Evolutionary conservation across 1,139 yeast species (phyloP), one percentile per base, ranked within the genome.

Genomic region (Starmera stellimalicola): DNA sequence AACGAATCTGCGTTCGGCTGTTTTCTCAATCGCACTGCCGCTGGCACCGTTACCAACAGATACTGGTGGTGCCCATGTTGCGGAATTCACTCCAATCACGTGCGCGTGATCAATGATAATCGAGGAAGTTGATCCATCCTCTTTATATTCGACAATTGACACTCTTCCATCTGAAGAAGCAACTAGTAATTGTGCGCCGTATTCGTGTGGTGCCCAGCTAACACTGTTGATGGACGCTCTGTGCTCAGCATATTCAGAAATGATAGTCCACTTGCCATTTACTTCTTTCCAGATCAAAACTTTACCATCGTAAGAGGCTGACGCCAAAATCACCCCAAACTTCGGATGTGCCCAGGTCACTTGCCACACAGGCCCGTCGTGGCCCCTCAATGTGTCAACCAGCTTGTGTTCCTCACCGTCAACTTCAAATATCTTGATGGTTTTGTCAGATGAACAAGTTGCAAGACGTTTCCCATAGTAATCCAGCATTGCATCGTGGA

Each of bases 301-400:
- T 52, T 80, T 81, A 36, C 98, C 98, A 54, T 91, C 98, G 52
- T 85, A 93, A 1, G 95, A 84, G 46, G 95, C 87, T 19, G 95
- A 81, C 1, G 98, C 98, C 45, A 91, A 68, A 44, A 91, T 84
- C 6, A 87, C 81, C 25, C 98, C 98, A 53, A 91, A 91, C 58
- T 91, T 91, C 28, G 99, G 98, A 56, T 93, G 98, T 3, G 98
- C 97, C 99, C 98, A 91, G 34, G 88, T 76, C 23, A 88, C 94
- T 61, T 91, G 95, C 98, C 99, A 93, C 32, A 93, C 96, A 9
- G 98, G 97, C 16, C 98, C 98, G 44, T 87, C 95, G 57, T 91
- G 99, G 20, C 95, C 74, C 52, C 71, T 61, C 45, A 91, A 66
- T 2, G 97, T 87, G 45, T 87, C 95, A 22, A 79, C 68, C 35